A percentile compares a stretch with the other conserved stretches of the same genome.
Evolutionary conservation across 2,329 filamentous ascomycete species (phyloP).

Genomic region (Pezicula rhizophila): DNA sequence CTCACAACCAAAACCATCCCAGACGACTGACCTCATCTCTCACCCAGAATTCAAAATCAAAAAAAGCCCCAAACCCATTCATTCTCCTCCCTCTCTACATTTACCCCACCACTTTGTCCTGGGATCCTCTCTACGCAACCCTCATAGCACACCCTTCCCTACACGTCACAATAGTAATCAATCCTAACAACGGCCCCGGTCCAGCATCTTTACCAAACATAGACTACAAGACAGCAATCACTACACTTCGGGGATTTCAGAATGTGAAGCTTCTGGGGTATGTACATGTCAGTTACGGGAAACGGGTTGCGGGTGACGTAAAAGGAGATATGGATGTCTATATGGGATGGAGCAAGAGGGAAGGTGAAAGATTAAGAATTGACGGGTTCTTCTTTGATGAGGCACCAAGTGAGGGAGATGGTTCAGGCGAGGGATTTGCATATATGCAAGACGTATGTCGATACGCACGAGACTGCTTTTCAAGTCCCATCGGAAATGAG

Average conservation of each 20-base stretch:
- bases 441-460: background rate
- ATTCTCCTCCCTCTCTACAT: conserved; percentile 21
- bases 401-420: conserved; percentile 5
- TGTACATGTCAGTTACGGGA: conserved; percentile 28
- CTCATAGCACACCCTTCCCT: conserved; percentile 15
- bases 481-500: background rate
- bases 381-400: conserved; percentile 10
- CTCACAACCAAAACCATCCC: background rate
- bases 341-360: conserved; percentile 23
- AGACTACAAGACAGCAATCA: conserved; percentile 26
- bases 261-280: conserved; percentile 34
- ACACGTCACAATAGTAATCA: conserved; percentile 20
- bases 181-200: conserved; percentile 26
- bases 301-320: conserved; percentile 23
- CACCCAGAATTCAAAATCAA: too few species aligned
- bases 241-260: conserved; percentile 28
- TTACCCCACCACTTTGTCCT: conserved; percentile 12
- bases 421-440: background rate
- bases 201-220: conserved; percentile 24
- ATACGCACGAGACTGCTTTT: background rate
- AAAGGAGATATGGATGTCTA: conserved; percentile 29
- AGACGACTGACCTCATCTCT: background rate
- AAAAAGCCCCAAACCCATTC: background rate
- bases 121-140: conserved; percentile 17
- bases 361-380: background rate